Evolutionary conservation across 148 eudicot species (phyloP), one percentile per base, ranked within the genome.

Genomic region (Camellia granthamiana): DNA sequence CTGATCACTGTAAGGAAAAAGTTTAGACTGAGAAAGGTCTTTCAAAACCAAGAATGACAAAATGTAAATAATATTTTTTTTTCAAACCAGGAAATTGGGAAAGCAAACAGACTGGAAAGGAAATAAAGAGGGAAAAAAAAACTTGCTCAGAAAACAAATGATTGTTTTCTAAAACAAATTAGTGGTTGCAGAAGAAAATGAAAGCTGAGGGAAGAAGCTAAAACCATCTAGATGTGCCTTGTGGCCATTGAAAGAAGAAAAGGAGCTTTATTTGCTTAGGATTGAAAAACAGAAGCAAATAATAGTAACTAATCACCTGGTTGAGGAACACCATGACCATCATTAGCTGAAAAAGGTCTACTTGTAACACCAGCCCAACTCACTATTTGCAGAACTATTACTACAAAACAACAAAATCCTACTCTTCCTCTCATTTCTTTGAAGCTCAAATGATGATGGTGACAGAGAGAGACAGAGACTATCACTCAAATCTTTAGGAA

Each of bases 301-400:
- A 61, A 47, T 23, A 19, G 54, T n/a, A 56, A 64, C 58, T 46
- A 63, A 82, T 80, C 80, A 77, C 80, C 84, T 77, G 80, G 51
- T 66, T 54, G 74, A 65, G 63, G 77, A 82, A 41, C 15, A 38
- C 52, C 23, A 49, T 72, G 75, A 79, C 61, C 80, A 81, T 75
- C 77, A 83, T 78, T 78, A 78, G 86, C 59, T 43, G 87, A 79
- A 43, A 90, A 76, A 81, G 70, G 83, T 82, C 91, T 92, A 79
- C 89, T 84, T 63, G 86, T 80, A 70, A 87, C 89, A 81, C 90
- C 82, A 79, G 83, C 82, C 89, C 89, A 89, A 76, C 83, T 84
- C 72, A 89, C 49, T 54, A 90, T 78, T 6, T 89, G 93, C 82
- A 90, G 16, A 61, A 82, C 59, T 55, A 84, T 70, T 54, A 76